These are phyloP conservation scores for Grosmannia serpens DNA, from an alignment of 2,329 filamentous ascomycete species.

Conservation along the genomic window DNA sequence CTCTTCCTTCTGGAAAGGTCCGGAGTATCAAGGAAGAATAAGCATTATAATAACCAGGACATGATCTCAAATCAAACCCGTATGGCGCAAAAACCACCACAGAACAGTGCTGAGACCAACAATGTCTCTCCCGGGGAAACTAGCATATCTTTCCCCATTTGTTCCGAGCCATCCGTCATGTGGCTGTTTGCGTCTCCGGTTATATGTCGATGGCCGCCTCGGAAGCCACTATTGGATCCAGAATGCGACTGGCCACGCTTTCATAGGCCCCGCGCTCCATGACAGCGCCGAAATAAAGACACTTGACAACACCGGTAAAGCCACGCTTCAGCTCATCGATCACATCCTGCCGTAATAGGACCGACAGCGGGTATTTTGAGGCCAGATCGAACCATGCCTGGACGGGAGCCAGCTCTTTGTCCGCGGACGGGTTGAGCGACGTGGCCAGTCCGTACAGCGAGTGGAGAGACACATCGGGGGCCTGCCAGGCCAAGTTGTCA, in stretches of 20 bases:
- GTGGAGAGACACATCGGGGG: conserved; percentile 28
- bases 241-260: conserved; percentile 28
- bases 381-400: conserved; percentile 45
- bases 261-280: conserved; percentile 36
- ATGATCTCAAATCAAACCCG: too few species aligned
- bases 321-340: conserved; percentile 28
- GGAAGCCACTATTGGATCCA: conserved; percentile 16
- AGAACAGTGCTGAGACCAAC: not conserved
- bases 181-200: not conserved
- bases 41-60: not conserved
- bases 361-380: conserved; percentile 24
- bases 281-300: conserved; percentile 35
- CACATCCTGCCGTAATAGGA: conserved; percentile 23
- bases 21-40: not conserved
- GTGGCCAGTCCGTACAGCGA: conserved; percentile 32
- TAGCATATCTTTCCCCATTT: not conserved
- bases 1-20: not conserved
- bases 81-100: not conserved
- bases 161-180: not conserved
- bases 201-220: not conserved
- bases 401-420: conserved; percentile 35
- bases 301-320: conserved; percentile 31
- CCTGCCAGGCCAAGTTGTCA: conserved; percentile 23
- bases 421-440: conserved; percentile 27
- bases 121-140: not conserved